Evolutionary conservation across 202 grass and related monocot genomes (phyloP).

Genomic region (Hordeum pubiflorum): DNA sequence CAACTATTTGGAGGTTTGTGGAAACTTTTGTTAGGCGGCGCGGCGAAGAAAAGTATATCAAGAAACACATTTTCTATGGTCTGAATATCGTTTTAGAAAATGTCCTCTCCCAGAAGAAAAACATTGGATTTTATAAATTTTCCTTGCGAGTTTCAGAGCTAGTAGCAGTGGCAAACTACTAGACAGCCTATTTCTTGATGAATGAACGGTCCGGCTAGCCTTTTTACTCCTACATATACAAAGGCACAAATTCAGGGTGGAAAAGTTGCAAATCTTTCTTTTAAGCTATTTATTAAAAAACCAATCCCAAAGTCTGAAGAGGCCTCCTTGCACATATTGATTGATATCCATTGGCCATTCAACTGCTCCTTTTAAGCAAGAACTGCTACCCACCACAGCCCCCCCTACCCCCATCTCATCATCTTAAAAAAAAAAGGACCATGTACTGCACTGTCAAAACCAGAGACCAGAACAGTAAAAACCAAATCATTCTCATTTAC

Average conservation of each 20-base stretch:
- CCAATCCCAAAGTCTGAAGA: slow-evolving; percentile 35
- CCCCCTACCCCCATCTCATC: background rate
- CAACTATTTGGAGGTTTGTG: background rate
- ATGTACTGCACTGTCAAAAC: slow-evolving; percentile 17
- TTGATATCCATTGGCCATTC: slow-evolving; percentile 22
- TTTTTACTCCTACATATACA: background rate
- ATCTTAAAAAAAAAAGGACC: background rate
- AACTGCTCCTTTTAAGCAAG: slow-evolving; percentile 6
- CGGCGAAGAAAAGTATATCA: too few relatives aligned
- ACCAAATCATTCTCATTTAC: background rate
- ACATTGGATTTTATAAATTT: background rate
- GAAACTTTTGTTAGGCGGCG: background rate
- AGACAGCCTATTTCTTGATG: background rate
- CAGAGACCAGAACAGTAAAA: slow-evolving; percentile 16
- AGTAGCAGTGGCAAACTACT: background rate
- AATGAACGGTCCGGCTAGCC: background rate
- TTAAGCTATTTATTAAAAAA: slow-evolving; percentile 14
- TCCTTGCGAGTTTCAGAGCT: slow-evolving; percentile 21
- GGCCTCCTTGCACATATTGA: background rate
- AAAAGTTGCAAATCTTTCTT: slow-evolving; percentile 44
- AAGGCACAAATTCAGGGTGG: slow-evolving; percentile 11
- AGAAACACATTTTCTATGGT: background rate
- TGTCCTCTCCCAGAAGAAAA: background rate
- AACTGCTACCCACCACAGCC: slow-evolving; percentile 2
- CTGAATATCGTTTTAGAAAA: background rate